Percentiles rank a stretch among this genome's conserved stretches.
These are phyloP conservation scores for Suhomyces faveliae DNA, from an alignment of 805 yeast species.

Conservation along the genomic window DNA sequence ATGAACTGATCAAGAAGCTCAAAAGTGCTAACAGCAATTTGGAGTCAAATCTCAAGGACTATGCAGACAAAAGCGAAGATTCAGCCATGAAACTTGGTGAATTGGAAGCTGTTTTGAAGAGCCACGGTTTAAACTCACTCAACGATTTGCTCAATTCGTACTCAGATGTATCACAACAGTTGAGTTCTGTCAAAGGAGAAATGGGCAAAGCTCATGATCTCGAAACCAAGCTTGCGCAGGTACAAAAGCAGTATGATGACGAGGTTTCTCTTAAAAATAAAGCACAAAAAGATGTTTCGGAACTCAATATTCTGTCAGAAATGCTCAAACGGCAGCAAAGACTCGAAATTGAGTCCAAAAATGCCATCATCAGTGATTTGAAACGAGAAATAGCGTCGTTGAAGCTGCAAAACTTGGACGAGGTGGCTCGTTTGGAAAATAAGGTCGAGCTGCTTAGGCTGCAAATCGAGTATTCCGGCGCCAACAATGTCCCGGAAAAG, in stretches of 20 bases:
- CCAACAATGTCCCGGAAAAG: background rate
- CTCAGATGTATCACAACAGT: constrained; percentile 13
- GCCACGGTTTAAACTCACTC: constrained; percentile 25
- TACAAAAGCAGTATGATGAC: constrained; percentile 19
- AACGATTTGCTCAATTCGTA: constrained; percentile 26
- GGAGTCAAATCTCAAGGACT: constrained; percentile 29
- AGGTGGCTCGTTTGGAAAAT: constrained; percentile 57
- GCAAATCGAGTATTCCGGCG: constrained; percentile 46
- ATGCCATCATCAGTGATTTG: constrained; percentile 28
- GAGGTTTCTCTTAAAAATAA: constrained; percentile 23
- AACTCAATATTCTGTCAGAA: constrained; percentile 32
- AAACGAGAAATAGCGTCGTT: constrained; percentile 28
- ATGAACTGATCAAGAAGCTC: constrained; percentile 63
- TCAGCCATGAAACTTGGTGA: constrained; percentile 37
- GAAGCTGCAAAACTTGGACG: constrained; percentile 33
- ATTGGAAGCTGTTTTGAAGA: constrained; percentile 31
- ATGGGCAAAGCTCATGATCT: constrained; percentile 20
- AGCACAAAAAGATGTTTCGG: constrained; percentile 25
- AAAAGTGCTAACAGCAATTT: constrained; percentile 34
- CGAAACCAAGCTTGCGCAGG: constrained; percentile 26
- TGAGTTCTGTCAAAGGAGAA: constrained; percentile 14
- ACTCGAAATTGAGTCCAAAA: constrained; percentile 36
- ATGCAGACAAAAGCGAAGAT: constrained; percentile 30
- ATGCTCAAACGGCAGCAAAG: constrained; percentile 27
- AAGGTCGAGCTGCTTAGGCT: constrained; percentile 68